A percentile compares a stretch with the other conserved stretches of the same genome.
These are phyloP conservation scores for Amanita pseudoporphyria DNA, from an alignment of 768 basidiomycete species.

Conservation along the genomic window DNA sequence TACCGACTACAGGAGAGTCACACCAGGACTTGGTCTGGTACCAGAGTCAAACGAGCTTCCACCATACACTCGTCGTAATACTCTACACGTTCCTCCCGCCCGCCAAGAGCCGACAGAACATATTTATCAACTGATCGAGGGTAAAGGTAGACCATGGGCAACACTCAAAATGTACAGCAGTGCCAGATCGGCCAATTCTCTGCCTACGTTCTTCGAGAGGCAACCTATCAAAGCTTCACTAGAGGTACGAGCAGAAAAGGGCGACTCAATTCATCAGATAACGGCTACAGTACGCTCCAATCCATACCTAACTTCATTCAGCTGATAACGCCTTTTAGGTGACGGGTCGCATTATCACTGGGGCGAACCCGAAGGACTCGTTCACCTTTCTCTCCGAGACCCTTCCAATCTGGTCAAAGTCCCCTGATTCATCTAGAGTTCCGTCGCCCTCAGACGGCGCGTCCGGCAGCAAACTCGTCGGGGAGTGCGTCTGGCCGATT, in stretches of 20 bases:
- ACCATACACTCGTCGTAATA: conserved; percentile 38
- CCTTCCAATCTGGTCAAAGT: conserved; percentile 40
- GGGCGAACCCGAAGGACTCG: conserved; percentile 30
- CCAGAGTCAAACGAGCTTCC: conserved; percentile 38
- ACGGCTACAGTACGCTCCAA: conserved; percentile 28
- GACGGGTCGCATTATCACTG: conserved; percentile 43
- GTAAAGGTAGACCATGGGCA: conserved; percentile 33
- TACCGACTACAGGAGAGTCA: conserved; percentile 41
- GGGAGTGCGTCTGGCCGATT: conserved; percentile 38
- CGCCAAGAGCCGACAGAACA: conserved; percentile 41
- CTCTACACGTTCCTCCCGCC: conserved; percentile 26
- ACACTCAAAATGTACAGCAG: conserved; percentile 39
- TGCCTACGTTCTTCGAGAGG: conserved; percentile 46
- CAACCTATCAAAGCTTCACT: conserved; percentile 39
- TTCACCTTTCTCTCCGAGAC: conserved; percentile 35
- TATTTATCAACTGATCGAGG: conserved; percentile 30
- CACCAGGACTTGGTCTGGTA: conserved; percentile 40
- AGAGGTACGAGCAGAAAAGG: conserved; percentile 38
- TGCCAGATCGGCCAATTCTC: conserved; percentile 39
- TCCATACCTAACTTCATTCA: neutral
- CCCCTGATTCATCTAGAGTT: conserved; percentile 26
- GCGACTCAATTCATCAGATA: conserved; percentile 42
- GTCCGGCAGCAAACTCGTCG: conserved; percentile 33
- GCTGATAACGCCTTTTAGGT: conserved; percentile 20
- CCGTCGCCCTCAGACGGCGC: conserved; percentile 32